Conservation (phyloP, 1,139 yeast genomes). For the Yamadazyma sp. region DNA sequence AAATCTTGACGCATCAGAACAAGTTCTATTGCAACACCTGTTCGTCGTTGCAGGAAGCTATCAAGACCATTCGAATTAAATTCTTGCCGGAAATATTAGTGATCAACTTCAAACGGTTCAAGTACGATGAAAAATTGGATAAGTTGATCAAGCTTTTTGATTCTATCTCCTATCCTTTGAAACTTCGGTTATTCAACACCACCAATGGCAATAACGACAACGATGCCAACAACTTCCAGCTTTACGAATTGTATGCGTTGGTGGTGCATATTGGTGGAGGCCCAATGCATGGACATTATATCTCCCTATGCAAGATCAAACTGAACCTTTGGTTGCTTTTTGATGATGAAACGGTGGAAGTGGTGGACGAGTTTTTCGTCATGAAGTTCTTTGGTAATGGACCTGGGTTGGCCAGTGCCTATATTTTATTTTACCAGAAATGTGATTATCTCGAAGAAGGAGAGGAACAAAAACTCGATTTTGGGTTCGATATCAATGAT, state of each 20-base stretch:
- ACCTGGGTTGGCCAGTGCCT: constrained; percentile 88
- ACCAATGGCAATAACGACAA: constrained; percentile 35
- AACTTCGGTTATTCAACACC: constrained; percentile 72
- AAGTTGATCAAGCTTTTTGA: constrained; percentile 85
- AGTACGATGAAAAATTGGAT: constrained; percentile 81
- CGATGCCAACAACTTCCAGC: constrained; percentile 33
- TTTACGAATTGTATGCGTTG: constrained; percentile 80
- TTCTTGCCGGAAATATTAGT: constrained; percentile 77
- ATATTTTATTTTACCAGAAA: constrained; percentile 70
- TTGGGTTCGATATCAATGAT: constrained; percentile 36
- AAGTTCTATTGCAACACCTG: constrained; percentile 93
- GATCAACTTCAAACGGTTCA: constrained; percentile 85
- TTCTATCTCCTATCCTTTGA: constrained; percentile 77
- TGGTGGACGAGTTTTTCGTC: constrained; percentile 81
- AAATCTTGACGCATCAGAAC: constrained; percentile 81
- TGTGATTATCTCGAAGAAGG: constrained; percentile 22
- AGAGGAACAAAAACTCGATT: constrained; percentile 26
- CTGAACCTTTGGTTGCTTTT: constrained; percentile 85
- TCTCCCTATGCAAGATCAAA: constrained; percentile 78
- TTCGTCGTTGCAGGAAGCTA: constrained; percentile 91
- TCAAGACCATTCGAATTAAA: constrained; percentile 82
- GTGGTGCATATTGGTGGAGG: constrained; percentile 97
- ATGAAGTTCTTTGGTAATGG: constrained; percentile 87
- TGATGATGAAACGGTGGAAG: constrained; percentile 93
- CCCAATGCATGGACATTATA: constrained; percentile 96